Conservation (phyloP, 108 stramenopile genomes). For the Cyclotella cryptica region DNA sequence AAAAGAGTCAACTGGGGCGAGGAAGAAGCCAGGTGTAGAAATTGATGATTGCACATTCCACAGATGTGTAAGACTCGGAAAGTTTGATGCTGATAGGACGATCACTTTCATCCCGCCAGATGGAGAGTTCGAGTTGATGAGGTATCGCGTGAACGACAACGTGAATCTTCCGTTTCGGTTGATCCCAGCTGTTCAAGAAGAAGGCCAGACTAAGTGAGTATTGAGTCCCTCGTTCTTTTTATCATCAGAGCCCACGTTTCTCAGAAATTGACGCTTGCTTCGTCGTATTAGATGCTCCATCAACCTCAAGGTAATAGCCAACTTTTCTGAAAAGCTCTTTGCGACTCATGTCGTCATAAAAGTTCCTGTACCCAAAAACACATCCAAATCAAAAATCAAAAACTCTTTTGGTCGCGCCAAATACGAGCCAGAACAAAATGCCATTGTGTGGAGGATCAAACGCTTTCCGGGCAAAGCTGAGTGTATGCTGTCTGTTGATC, state of each 20-base stretch:
- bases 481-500: conserved; percentile 92
- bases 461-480: conserved; percentile 95
- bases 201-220: conserved; percentile 89
- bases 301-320: conserved; percentile 94
- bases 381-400: conserved; percentile 95
- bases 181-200: conserved; percentile 98
- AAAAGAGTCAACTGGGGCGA: conserved; percentile 85
- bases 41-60: conserved; percentile 99
- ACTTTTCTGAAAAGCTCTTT: conserved; percentile 93
- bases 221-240: neutral
- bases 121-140: conserved; percentile 99
- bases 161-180: conserved; percentile 95
- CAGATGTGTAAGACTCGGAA: conserved; percentile 95
- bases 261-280: neutral
- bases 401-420: conserved; percentile 92
- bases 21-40: conserved; percentile 91
- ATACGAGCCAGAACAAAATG: conserved; percentile 98
- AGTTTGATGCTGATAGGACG: conserved; percentile 99
- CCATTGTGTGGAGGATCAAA: conserved; percentile 98
- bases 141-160: conserved; percentile 97
- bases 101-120: conserved; percentile 99
- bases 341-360: conserved; percentile 96
- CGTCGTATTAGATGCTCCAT: conserved; percentile 76
- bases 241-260: conserved; percentile 9
- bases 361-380: conserved; percentile 97